Evolutionary conservation across 305 asterid species (phyloP), one percentile per base, ranked within the genome.

Genomic region (Fraxinus xanthoxyloides): DNA sequence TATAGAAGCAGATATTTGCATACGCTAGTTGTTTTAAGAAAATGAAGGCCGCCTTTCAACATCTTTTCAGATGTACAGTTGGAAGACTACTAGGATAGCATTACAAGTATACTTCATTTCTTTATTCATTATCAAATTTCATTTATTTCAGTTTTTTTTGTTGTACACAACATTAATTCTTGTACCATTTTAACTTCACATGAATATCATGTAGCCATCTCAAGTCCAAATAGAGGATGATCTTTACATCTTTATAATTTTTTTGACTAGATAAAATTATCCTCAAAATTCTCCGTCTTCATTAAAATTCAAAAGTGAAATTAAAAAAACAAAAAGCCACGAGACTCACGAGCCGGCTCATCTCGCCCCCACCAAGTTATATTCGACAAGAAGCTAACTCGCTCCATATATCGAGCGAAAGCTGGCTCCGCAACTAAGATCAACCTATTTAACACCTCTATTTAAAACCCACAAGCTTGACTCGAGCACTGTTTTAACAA

Each of bases 321-420:
- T 0, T 0, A 10, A 40, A 0, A 1, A 1, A 7, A 36, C 7
- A 12, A 43, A 0, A 3, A 3, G 7, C 7, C n/a, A 43, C 1
- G 9, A 40, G 51, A 13, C 48, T 9, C 48, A 40, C 13, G 48
- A 43, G n/a, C 54, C 5, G 5, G 59, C 2, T 48, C 19, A 13
- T 6, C 6, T 3, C 56, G 17, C 56, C 56, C 56, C 56, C 40
- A 13, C 54, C 54, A 12, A 43, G 4, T 13, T 13, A 40, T 40
- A 40, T 40, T 10, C 15, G 51, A 40, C 51, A 10, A 40, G 4
- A 13, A 40, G 17, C 51, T 10, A 35, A 35, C 40, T 35, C 9
- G 40, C 40, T 35, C 40, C 40, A 35, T 6, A 35, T 9, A 2
- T n/a, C 46, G 2, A 38, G 46, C 46, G 2, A 15, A 3, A 40